Evolutionary conservation across 495 filamentous ascomycete genomes (phyloP), one percentile per base, ranked within the genome.

Genomic region (Thermothielavioides terrestris): DNA sequence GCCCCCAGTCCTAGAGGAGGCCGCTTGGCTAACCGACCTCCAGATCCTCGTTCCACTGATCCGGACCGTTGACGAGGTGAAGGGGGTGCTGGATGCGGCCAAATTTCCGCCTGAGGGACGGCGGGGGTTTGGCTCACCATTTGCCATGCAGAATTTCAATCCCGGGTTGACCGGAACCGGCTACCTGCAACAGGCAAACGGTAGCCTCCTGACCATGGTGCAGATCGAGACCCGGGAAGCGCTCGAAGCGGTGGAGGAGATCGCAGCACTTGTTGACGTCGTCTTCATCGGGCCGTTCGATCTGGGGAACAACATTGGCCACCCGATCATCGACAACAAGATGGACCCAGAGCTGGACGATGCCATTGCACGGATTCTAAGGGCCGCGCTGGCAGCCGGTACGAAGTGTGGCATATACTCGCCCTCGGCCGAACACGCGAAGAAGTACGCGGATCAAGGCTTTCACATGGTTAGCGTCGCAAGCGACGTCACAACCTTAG

Each of bases 151-250:
- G 49, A 75, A 70, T 38, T 88, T 88, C 57, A 59, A 65, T 37
- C 73, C 80, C 1, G 64, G 64, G 1, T 68, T 76, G 14, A 73
- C 74, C 4, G 56, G 73, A 49, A 73, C 73, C 2, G 79, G 85
- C 34, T 94, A 94, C 54, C 72, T 88, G 21, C 76, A 83, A 53
- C 77, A 88, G 49, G 84, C 86, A 22, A 90, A 91, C 64, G 76
- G 78, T 9, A 73, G 75, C 31, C 67, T 90, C 11, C 61, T 88
- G 27, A 85, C 83, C 18, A 82, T 88, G 58, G 77, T 89, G 25
- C 88, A 92, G 69, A 89, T 92, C 47, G 88, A 94, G 66, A 92
- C 88, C 1, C 72, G 71, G 52, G 82, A 82, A 55, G 86, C 85
- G 0, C 67, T 92, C 35, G 77, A 85, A 3, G 71, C 78, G 49